phyloP scores from a whole-genome alignment of 306 rosid species.

The Carpinus fangiana region DNA sequence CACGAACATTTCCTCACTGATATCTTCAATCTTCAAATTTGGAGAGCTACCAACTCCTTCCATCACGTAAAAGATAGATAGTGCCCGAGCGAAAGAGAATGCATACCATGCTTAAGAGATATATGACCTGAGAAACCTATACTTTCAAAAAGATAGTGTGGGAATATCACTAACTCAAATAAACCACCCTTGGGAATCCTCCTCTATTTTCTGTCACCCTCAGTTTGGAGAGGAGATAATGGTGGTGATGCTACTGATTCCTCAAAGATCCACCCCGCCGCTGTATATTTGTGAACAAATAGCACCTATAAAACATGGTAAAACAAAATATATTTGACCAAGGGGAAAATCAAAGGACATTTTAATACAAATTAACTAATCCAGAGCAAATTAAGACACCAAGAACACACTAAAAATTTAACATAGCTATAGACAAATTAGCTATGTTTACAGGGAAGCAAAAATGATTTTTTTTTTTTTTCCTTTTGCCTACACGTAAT shows the following conservation, averaged over 20 bases:
- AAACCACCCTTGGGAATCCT: conserved; percentile 76
- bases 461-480: no score
- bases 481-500: no score
- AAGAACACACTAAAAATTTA: background rate
- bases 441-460: no score
- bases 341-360: background rate
- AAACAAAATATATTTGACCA: background rate
- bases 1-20: conserved; percentile 28
- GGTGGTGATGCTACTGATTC: conserved; percentile 77
- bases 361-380: background rate
- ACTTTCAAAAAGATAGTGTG: conserved; percentile 80
- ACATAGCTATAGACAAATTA: no score
- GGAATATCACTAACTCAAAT: conserved; percentile 65
- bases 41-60: conserved; percentile 83
- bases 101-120: conserved; percentile 64
- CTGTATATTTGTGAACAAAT: conserved; percentile 71
- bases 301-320: conserved; percentile 40
- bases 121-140: conserved; percentile 52
- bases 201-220: conserved; percentile 70
- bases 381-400: no score
- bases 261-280: conserved; percentile 57
- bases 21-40: conserved; percentile 56
- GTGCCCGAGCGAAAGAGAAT: conserved; percentile 51
- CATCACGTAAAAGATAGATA: conserved; percentile 40
- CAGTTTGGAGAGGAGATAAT: conserved; percentile 56